Evolutionary conservation across 148 eudicot species (phyloP), one percentile per base, ranked within the genome.

Genomic region (Fagopyrum tataricum): DNA sequence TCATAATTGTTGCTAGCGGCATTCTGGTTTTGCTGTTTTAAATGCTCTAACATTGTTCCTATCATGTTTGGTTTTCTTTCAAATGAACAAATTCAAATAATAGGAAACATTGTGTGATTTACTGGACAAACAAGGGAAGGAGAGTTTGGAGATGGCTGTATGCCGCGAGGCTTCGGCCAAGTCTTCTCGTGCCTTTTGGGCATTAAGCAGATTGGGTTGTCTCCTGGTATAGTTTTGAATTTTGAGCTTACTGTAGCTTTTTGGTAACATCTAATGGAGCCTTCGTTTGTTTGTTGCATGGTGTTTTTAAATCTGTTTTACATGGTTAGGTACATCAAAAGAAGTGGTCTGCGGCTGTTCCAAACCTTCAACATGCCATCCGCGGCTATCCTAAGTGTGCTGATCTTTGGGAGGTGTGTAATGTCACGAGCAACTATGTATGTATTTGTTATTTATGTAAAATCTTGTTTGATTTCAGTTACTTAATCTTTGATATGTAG

Each of bases 161-260:
- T 95, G 99, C 74, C 84, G 84, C n/a, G 97, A 92, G 75, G 96
- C 99, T 55, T 85, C 87, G 1, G 86, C 80, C 66, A 92, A 87
- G 83, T 92, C 97, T 4, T 90, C 99, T 20, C 89, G 96, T 82
- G 96, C 97, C 23, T 95, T 90, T 74, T 95, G 97, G 99, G 97
- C 99, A 67, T 87, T 87, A 49, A 82, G 87, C 31, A 88, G 96
- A 82, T 58, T 90, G 76, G 99, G 99, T 70, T 95, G 67, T 75
- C 88, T 95, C 78, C 86, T 84, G 99, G 98, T 95, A 77, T 23
- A 15, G 26, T 37, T 5, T 5, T 62, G 2, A 31, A 8, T 64
- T 64, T 64, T 37, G 42, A n/a, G 14, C 43, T 43, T 43, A 44
- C 24, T 78, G 24, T 67, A 21, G 8, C 2, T 48, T 47, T 13